Evolutionary conservation across 306 rosid genomes (phyloP).

Genomic region (Arachis hypogaea): DNA sequence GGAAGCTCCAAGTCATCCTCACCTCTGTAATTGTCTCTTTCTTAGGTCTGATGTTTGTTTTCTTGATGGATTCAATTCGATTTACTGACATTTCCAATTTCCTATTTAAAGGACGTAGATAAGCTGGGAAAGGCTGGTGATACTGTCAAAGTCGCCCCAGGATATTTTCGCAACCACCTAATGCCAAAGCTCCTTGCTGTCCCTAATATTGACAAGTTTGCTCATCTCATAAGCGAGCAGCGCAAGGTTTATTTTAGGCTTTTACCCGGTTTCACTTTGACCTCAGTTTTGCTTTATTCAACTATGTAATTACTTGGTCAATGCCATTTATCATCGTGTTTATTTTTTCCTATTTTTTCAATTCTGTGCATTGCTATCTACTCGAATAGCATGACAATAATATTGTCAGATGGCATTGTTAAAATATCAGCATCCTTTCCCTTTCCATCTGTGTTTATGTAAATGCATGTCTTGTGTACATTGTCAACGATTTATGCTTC

Average conservation of each 20-base stretch:
- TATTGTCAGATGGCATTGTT: slow-evolving; percentile 14
- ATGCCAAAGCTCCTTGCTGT: slow-evolving; percentile 95
- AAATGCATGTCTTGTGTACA: not conserved
- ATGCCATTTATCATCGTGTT: slow-evolving; percentile 23
- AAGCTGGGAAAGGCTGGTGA: slow-evolving; percentile 89
- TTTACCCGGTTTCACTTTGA: not conserved
- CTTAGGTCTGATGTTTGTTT: slow-evolving; percentile 4
- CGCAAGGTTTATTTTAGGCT: slow-evolving; percentile 51
- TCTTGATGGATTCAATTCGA: slow-evolving; percentile 1
- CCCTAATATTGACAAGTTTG: slow-evolving; percentile 88
- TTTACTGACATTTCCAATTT: slow-evolving; percentile 23
- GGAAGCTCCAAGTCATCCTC: slow-evolving; percentile 83
- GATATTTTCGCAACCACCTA: slow-evolving; percentile 87
- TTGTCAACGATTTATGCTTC: slow-evolving; percentile 10
- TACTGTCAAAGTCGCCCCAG: slow-evolving; percentile 90
- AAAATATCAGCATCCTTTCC: slow-evolving; percentile 7
- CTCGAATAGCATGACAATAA: not conserved
- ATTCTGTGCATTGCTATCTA: slow-evolving; percentile 12
- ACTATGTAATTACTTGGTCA: slow-evolving; percentile 4
- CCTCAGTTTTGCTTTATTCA: slow-evolving; percentile 2
- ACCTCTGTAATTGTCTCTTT: slow-evolving; percentile 56
- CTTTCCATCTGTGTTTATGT: slow-evolving; percentile 19
- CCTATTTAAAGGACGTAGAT: slow-evolving; percentile 58
- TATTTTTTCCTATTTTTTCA: not conserved
- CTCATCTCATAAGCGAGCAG: slow-evolving; percentile 72